Percentiles rank a stretch among this genome's conserved stretches.
These are phyloP conservation scores for Ehretia macrophylla DNA, from an alignment of 257 asterid species.

Conservation along the genomic window DNA sequence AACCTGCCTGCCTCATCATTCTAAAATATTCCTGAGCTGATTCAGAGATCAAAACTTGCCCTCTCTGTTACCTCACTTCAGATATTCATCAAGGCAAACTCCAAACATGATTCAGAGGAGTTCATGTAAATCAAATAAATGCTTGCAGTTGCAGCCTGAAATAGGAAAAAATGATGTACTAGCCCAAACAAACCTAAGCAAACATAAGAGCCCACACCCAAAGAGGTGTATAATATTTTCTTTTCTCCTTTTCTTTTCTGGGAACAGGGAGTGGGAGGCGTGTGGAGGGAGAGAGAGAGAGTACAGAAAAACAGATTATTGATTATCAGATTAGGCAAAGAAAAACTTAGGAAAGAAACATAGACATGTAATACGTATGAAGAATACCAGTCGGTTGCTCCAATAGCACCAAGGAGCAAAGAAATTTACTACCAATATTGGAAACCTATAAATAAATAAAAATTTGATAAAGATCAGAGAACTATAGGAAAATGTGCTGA, in stretches of 20 bases:
- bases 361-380: background rate
- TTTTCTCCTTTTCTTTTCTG: background rate
- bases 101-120: no score
- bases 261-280: background rate
- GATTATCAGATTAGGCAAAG: slow-evolving; percentile 11
- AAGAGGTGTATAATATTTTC: background rate
- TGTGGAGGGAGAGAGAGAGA: background rate
- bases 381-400: slow-evolving; percentile 84
- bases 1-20: no score
- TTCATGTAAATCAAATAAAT: no score
- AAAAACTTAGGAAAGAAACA: background rate
- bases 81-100: no score
- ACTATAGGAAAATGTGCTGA: background rate
- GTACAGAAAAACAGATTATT: background rate
- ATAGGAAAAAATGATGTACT: no score
- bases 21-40: no score
- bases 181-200: no score
- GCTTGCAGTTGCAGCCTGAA: no score
- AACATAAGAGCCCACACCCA: background rate
- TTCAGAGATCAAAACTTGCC: no score
- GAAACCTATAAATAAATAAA: slow-evolving; percentile 52
- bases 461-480: slow-evolving; percentile 16
- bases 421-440: slow-evolving; percentile 83
- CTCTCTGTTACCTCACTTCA: no score
- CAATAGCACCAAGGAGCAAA: slow-evolving; percentile 96